Percentiles rank a stretch among this genome's conserved stretches.
Evolutionary conservation across 1,284 basidiomycete genomes (phyloP).

Genomic region (Sanguinoderma infundibulare): DNA sequence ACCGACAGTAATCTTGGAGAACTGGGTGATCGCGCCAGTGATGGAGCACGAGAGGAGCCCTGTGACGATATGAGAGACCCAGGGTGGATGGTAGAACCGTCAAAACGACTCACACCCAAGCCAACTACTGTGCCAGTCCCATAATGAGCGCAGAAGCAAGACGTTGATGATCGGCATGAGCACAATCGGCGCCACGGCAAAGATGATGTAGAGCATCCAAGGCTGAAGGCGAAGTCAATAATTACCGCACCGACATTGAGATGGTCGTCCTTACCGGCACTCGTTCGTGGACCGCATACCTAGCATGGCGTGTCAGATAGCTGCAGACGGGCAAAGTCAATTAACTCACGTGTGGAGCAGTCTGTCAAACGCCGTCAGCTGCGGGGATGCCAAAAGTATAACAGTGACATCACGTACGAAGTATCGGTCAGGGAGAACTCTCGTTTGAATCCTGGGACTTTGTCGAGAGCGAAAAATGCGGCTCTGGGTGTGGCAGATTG

Average conservation of each 20-base stretch:
- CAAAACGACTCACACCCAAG: constrained; percentile 66
- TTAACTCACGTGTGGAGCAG: constrained; percentile 60
- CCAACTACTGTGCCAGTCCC: constrained; percentile 87
- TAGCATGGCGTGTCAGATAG: constrained; percentile 30
- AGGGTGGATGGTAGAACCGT: background rate
- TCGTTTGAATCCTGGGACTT: constrained; percentile 81
- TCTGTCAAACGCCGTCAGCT: constrained; percentile 26
- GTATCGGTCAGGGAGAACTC: constrained; percentile 85
- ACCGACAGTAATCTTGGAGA: constrained; percentile 88
- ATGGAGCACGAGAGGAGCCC: constrained; percentile 78
- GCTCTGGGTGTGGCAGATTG: constrained; percentile 45
- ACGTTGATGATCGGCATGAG: constrained; percentile 74
- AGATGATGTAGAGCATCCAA: constrained; percentile 67
- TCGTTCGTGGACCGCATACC: constrained; percentile 83
- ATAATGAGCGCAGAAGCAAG: constrained; percentile 76
- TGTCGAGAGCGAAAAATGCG: constrained; percentile 71
- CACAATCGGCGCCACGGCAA: constrained; percentile 68
- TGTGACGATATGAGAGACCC: constrained; percentile 33
- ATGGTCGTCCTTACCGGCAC: constrained; percentile 65
- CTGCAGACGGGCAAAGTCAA: background rate
- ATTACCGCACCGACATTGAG: background rate
- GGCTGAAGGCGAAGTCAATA: constrained; percentile 7
- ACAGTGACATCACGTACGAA: constrained; percentile 50
- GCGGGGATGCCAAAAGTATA: background rate
- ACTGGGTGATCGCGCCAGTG: constrained; percentile 83